Conservation (phyloP, 2,329 filamentous ascomycete genomes). For the Dactylellina drechsleri region DNA sequence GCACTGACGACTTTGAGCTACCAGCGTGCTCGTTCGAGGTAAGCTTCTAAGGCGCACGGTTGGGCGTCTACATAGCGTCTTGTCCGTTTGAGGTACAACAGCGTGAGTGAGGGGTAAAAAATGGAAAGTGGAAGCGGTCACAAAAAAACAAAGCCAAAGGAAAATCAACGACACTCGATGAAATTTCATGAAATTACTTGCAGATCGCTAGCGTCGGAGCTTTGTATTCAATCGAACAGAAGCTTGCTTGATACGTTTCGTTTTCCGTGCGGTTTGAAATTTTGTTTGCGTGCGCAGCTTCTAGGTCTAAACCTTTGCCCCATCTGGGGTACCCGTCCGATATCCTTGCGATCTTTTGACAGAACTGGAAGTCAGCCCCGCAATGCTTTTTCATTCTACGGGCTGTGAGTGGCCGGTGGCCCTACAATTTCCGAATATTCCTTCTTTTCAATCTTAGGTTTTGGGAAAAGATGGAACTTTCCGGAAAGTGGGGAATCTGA, state of each 20-base stretch:
- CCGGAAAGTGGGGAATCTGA: conserved; percentile 18
- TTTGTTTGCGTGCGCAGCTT: neutral
- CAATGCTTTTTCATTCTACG: conserved; percentile 20
- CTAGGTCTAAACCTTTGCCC: conserved; percentile 46
- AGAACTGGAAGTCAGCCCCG: conserved; percentile 53
- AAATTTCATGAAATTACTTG: conserved; percentile 35
- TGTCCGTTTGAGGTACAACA: neutral
- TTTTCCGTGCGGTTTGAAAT: neutral
- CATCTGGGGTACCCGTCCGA: conserved; percentile 46
- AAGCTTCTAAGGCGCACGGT: conserved; percentile 14
- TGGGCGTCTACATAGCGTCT: conserved; percentile 44
- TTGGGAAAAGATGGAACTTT: neutral
- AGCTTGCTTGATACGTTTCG: conserved; percentile 23
- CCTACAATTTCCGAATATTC: conserved; percentile 51
- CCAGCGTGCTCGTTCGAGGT: conserved; percentile 31
- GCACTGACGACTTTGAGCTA: neutral
- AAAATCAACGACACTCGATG: conserved; percentile 16
- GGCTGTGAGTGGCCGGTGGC: conserved; percentile 8
- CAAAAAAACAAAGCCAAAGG: neutral
- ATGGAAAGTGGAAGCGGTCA: conserved; percentile 21
- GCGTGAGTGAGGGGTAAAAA: conserved; percentile 26
- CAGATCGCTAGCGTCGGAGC: conserved; percentile 46
- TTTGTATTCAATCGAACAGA: conserved; percentile 16
- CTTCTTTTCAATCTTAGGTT: conserved; percentile 4
- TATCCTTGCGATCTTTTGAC: conserved; percentile 44